Evolutionary conservation across 1,139 yeast genomes (phyloP), one percentile per base, ranked within the genome.

Genomic region (Kodamaea anthophila): DNA sequence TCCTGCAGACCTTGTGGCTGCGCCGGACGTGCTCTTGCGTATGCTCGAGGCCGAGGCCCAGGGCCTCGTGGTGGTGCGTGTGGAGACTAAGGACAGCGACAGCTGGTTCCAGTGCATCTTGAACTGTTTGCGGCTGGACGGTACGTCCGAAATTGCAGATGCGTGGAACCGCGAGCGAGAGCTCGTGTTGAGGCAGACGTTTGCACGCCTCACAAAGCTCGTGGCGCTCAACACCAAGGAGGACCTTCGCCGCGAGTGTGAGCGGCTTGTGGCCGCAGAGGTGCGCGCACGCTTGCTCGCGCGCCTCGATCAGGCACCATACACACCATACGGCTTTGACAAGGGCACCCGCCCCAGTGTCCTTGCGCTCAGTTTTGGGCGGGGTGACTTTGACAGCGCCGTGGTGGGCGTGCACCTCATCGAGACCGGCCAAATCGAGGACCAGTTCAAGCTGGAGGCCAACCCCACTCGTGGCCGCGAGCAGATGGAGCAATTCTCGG

Each of bases 301-400:
- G 15, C 81, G 77, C 46, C 67, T 91, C 27, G 93, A 91, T 51
- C 97, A 88, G 60, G 96, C 97, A 2, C 96, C 98, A 14, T 88
- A 66, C 55, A 77, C 83, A 42, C 95, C 97, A 7, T 70, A 71
- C 31, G 82, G 84, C 3, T 81, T 70, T 42, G 84, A 76, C 30
- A 69, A 73, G 37, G 96, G 96, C 24, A 81, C 94, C 5, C 70
- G 79, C 33, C 94, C 98, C 15, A 77, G 84, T 39, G 91, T 87
- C 0, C 64, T 93, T 38, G 77, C 96, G 0, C 50, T 91, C 24
- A 74, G 95, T 0, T 78, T 84, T 41, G 98, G 98, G 43, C 80
- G 79, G 54, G 96, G 94, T 49, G 82, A 78, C 38, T 76, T 66
- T 50, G 77, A 75, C 36, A 94, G 91, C 56, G 96, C 97, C 3